A percentile compares a stretch with the other conserved stretches of the same genome.
phyloP scores from a whole-genome alignment of 371 early-diverging fungal species.

The Batkoa obscura region DNA sequence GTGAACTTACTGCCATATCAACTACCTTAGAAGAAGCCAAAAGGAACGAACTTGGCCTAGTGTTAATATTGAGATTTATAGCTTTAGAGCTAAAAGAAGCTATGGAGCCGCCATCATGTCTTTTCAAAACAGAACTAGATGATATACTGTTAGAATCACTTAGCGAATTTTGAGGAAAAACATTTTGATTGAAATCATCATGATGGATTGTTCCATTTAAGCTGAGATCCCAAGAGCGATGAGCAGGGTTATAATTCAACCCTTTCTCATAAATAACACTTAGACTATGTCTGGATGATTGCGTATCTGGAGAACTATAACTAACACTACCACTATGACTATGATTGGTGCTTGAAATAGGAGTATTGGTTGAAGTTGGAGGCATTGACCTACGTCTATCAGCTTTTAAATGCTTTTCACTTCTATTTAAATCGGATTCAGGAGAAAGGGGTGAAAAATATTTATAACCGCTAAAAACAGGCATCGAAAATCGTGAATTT shows the following conservation, averaged over 20 bases:
- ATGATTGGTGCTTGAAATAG: background rate
- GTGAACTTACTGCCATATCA: background rate
- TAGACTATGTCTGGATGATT: background rate
- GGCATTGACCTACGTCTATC: too few relatives aligned
- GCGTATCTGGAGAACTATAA: background rate
- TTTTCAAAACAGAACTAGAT: background rate
- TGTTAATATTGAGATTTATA: background rate
- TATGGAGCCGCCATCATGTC: too few relatives aligned
- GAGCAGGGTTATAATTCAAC: background rate
- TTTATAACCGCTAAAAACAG: too few relatives aligned
- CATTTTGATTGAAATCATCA: too few relatives aligned
- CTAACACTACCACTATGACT: background rate
- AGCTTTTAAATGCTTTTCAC: too few relatives aligned
- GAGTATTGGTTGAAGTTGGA: background rate
- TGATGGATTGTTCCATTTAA: background rate
- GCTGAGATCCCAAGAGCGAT: background rate
- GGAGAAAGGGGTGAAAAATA: too few relatives aligned
- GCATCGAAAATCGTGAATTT: too few relatives aligned
- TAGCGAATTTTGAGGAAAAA: too few relatives aligned
- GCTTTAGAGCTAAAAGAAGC: background rate
- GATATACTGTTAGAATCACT: background rate
- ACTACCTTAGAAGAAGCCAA: conserved; percentile 2
- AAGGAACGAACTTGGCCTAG: conserved; percentile 1
- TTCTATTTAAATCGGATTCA: too few relatives aligned
- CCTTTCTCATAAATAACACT: background rate